These are phyloP conservation scores for Porodaedalea pini DNA, from an alignment of 1,284 basidiomycete species.

Conservation along the genomic window DNA sequence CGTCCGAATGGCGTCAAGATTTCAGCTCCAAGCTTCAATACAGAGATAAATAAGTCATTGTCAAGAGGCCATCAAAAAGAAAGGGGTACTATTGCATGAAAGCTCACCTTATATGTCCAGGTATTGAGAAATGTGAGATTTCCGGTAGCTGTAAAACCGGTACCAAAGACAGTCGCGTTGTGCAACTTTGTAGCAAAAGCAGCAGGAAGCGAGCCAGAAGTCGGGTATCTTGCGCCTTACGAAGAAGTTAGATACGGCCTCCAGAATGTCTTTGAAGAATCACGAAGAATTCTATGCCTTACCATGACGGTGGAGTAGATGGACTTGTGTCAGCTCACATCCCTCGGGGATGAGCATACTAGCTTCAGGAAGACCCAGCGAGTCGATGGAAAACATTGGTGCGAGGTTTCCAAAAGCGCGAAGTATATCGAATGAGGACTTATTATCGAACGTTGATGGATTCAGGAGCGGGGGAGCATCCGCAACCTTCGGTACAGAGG, in stretches of 20 bases:
- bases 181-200: conserved; percentile 15
- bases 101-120: conserved; percentile 28
- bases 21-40: conserved; percentile 53
- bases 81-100: background rate
- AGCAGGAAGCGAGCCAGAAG: conserved; percentile 10
- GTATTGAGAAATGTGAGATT: conserved; percentile 36
- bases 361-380: conserved; percentile 51
- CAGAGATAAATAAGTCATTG: conserved; percentile 30
- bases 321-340: conserved; percentile 49
- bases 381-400: conserved; percentile 54
- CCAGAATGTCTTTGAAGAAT: background rate
- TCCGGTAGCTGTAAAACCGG: conserved; percentile 27
- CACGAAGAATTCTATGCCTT: conserved; percentile 29
- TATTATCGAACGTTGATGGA: conserved; percentile 36
- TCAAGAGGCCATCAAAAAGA: background rate
- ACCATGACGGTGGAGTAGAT: conserved; percentile 55
- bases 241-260: conserved; percentile 38
- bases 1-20: conserved; percentile 56
- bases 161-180: conserved; percentile 11
- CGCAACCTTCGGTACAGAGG: conserved; percentile 36
- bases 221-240: conserved; percentile 22
- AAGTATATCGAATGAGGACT: conserved; percentile 41
- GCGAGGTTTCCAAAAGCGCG: conserved; percentile 54
- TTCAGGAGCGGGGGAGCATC: conserved; percentile 36
- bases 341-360: conserved; percentile 46